A percentile compares a stretch with the other conserved stretches of the same genome.
Evolutionary conservation across 176 grass and related monocot genomes (phyloP).

Genomic region (Carex myosuroides): DNA sequence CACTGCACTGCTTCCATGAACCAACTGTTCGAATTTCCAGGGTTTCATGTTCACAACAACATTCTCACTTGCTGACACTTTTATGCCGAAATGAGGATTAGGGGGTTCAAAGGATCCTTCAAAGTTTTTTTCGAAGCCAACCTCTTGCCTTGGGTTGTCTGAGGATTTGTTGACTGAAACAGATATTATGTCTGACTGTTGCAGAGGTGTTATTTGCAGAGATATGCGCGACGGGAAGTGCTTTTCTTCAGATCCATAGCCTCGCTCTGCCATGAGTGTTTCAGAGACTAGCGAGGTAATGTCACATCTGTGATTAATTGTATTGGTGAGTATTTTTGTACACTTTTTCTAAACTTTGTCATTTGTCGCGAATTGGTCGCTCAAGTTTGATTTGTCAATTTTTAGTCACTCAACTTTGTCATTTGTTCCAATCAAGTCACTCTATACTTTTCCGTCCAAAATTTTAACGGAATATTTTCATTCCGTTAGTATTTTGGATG

Average conservation of each 20-base stretch:
- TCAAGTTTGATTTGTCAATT: too few relatives aligned
- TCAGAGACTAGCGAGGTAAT: conserved; percentile 61
- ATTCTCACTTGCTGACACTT: conserved; percentile 34
- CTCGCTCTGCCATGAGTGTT: conserved; percentile 70
- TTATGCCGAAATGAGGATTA: conserved; percentile 52
- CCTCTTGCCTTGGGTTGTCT: conserved; percentile 62
- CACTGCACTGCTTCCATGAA: conserved; percentile 42
- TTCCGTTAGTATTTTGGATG: too few relatives aligned
- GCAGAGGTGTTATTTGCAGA: conserved; percentile 81
- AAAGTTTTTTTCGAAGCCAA: conserved; percentile 47
- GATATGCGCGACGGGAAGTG: conserved; percentile 77
- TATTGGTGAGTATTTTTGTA: background rate
- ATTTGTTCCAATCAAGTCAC: too few relatives aligned
- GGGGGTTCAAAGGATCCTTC: conserved; percentile 76
- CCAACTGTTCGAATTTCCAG: conserved; percentile 92
- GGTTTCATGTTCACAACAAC: conserved; percentile 71
- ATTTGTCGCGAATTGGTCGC: too few relatives aligned
- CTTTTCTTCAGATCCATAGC: conserved; percentile 80
- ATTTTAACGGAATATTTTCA: too few relatives aligned
- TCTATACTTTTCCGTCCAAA: too few relatives aligned
- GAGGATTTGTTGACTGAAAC: conserved; percentile 75
- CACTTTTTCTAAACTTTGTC: background rate
- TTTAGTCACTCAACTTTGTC: too few relatives aligned
- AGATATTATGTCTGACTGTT: conserved; percentile 64
- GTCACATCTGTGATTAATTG: conserved; percentile 47